Base-by-base conservation (phyloP, 2,329 filamentous ascomycete genomes). In the Colletotrichum australisinense region DNA sequence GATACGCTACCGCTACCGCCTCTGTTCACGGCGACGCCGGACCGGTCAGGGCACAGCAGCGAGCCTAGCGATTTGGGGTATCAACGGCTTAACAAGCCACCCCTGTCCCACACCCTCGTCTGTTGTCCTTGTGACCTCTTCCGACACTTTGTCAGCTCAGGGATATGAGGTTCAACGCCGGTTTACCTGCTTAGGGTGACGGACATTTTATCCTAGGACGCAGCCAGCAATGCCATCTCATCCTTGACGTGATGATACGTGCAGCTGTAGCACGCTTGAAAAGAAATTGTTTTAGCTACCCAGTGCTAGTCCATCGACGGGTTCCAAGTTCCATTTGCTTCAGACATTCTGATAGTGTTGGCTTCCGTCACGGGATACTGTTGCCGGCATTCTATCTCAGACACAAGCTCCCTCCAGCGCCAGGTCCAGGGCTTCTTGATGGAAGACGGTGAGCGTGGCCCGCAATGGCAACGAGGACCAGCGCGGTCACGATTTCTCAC, bases 41-140 rank as follows among this genome's bases (percentile, higher is more conserved):
- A 70, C n/a, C 59, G 67, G 60, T 70, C 67, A 73, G 46, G 70
- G 70, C 70, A 70, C 26, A 26, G 22, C 67, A 56, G 55, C 60
- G 55, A 65, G 70, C 32, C 55, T 60, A 62, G 59, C 67, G 60
- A 70, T 62, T 62, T 70, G 67, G 60, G 70, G 70, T 73, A 73
- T 62, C 56, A 57, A 57, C 67, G 70, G 70, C 70, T 73, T 56
- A 73, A 65, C 66, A 65, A 49, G 67, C 42, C 32, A 64, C 67
- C 70, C 70, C 60, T 69, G 69, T 59, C 46, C 38, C 52, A 69
- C 53, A 69, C 53, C 67, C 55, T 70, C 22, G 60, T 65, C 67
- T 55, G 28, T 32, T 65, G 70, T 73, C 56, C 70, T 73, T 73
- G 70, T 73, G 70, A 73, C 67, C 70, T 73, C 60, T 60, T 49